Evolutionary conservation across 2,329 filamentous ascomycete genomes (phyloP), one percentile per base, ranked within the genome.

Genomic region (Drechmeria coniospora): DNA sequence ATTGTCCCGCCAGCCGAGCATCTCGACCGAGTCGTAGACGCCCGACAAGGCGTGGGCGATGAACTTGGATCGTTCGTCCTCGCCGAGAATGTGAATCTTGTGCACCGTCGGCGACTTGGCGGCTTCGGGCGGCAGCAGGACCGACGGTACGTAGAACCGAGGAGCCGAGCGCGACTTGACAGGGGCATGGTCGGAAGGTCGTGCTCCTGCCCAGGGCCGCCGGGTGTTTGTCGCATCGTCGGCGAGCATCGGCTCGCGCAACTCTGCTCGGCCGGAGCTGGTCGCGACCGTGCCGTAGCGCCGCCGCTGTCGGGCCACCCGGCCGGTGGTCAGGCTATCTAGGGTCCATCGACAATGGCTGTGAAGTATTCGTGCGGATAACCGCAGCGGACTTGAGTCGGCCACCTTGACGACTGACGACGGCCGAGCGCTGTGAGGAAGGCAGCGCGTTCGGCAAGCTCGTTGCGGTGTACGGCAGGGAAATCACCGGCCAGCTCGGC

Each of bases 51-150:
- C 54, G 24, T 59, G 54, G 3, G 55, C 54, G 8, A 59, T 51
- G 15, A 56, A 57, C 14, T 49, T 47, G 13, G 55, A 54, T 21
- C 54, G 42, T 24, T 48, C 51, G 34, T 60, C 56, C 27, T 54
- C 45, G 14, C 54, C 56, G 2, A 62, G 45, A 7, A 58, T 56
- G 28, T 58, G 50, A 13, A 59, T 56, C 16, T 53, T 57, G 31
- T 54, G 51, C 2, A 47, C 50, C 0, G 43, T 41, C 11, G 46
- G 44, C n/a, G 47, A 41, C 25, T 41, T 42, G 15, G 49, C 41
- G 14, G 47, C 40, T 29, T 47, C 41, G 26, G 46, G 37, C 5
- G 49, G 43, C 19, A 56, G 41, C 13, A 53, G 39, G 9, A 57
- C 46, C 2, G 54, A 53, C 5, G 54, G 53, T 3, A 53, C 43